Base-by-base conservation (phyloP, 768 basidiomycete genomes). In the Tephrocybe sp. region DNA sequence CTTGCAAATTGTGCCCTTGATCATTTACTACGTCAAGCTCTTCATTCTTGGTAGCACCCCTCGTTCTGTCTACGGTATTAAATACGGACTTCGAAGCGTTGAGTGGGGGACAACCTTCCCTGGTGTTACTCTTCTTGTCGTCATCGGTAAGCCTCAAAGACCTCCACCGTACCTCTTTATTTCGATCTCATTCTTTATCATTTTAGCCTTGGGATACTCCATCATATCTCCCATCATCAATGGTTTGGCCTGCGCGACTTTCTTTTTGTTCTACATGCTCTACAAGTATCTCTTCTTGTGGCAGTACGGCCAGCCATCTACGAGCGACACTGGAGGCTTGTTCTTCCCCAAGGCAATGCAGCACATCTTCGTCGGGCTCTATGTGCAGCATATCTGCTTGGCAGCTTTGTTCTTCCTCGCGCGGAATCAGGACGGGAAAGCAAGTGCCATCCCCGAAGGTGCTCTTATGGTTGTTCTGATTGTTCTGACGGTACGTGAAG, bases 321-420 rank as follows among this genome's bases (percentile, higher is more conserved):
- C 76, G 3, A 71, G 71, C 42, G 94, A 97, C 47, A 95, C 93
- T 0, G 95, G 95, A 30, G 97, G 97, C 0, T 64, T 91, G 42
- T 98, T 97, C 76, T 98, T 93, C 77, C 94, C 94, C 19, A 90
- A 86, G 67, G 95, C 97, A 4, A 81, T 98, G 22, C 84, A 90
- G 42, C 97, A 98, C 61, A 62, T 95, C 24, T 97, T 98, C 56
- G 91, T 94, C 18, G 97, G 95, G 3, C 59, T 98, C 63, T 99
- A 99, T 63, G 77, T 99, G 38, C 82, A 94, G 64, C 86, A 97
- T 22, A 38, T 59, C 4, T 57, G 54, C 46, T 40, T 58, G 16
- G 64, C 62, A 55, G 56, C 31, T 42, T 48, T 55, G 38, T 57
- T 98, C 79, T 97, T 99, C 85, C 77, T 99, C 7, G 81, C 86